phyloP scores from a whole-genome alignment of 129 eudicot species.

The carrot (Daucus carota) region DH1_v3.0 NC_030386.2:39240501-39241000 shows the following conservation, averaged over 20 bases:
- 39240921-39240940: too few relatives aligned
- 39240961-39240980: too few relatives aligned
- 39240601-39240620: slow-evolving; percentile 54
- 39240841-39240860: too few relatives aligned
- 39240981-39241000: too few relatives aligned
- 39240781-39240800: slow-evolving; percentile 31
- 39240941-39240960: too few relatives aligned
- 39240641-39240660: slow-evolving; percentile 82
- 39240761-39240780: slow-evolving; percentile 54
- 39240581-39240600: slow-evolving; percentile 77
- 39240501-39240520: slow-evolving; percentile 76
- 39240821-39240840: not conserved
- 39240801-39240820: not conserved
- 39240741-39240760: slow-evolving; percentile 66
- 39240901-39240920: too few relatives aligned
- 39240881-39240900: too few relatives aligned
- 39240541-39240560: slow-evolving; percentile 69
- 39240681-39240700: slow-evolving; percentile 81
- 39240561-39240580: slow-evolving; percentile 81
- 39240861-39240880: too few relatives aligned
- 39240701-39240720: slow-evolving; percentile 78
- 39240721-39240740: slow-evolving; percentile 53
- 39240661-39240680: slow-evolving; percentile 66
- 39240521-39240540: slow-evolving; percentile 62
- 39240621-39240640: slow-evolving; percentile 75